These are phyloP conservation scores for Ganoderma meredithae DNA, from an alignment of 1,284 basidiomycete genomes.

Conservation along the genomic window DNA sequence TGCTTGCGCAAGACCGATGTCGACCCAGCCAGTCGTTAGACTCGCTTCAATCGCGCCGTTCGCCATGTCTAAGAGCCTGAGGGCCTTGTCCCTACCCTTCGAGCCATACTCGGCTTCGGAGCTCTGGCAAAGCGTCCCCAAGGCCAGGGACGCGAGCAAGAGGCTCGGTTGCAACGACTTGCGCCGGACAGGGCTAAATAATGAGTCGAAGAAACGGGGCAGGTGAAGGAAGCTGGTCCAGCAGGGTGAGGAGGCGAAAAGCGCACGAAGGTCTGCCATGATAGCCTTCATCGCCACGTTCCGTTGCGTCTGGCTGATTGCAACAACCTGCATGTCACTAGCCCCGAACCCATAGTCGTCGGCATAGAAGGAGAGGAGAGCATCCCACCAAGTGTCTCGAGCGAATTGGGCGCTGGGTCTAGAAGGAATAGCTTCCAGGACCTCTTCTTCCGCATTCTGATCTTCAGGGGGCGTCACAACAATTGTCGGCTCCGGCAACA, in stretches of 20 bases:
- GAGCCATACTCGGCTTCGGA: constrained; percentile 57
- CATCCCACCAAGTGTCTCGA: constrained; percentile 82
- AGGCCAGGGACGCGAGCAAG: constrained; percentile 66
- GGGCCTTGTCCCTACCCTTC: constrained; percentile 58
- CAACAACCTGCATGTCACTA: constrained; percentile 36
- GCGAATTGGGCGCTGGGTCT: constrained; percentile 68
- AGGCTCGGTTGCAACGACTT: constrained; percentile 71
- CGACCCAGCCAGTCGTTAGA: constrained; percentile 71
- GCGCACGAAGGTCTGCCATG: constrained; percentile 62
- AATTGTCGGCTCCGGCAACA: not conserved
- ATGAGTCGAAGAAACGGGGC: constrained; percentile 66
- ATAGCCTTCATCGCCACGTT: constrained; percentile 53
- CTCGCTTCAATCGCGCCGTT: constrained; percentile 74
- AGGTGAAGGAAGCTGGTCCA: constrained; percentile 78
- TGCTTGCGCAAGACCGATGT: constrained; percentile 73
- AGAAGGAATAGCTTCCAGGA: constrained; percentile 17
- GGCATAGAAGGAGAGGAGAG: constrained; percentile 65
- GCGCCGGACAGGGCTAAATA: constrained; percentile 59
- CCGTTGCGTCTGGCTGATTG: constrained; percentile 52
- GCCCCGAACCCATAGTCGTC: constrained; percentile 39
- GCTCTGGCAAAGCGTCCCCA: constrained; percentile 73
- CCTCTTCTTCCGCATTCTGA: not conserved
- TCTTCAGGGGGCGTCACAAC: constrained; percentile 12
- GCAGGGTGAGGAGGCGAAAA: constrained; percentile 67
- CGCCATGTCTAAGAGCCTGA: constrained; percentile 68